Evolutionary conservation across 805 yeast genomes (phyloP), one percentile per base, ranked within the genome.

Genomic region (Metschnikowia amazonensis): DNA sequence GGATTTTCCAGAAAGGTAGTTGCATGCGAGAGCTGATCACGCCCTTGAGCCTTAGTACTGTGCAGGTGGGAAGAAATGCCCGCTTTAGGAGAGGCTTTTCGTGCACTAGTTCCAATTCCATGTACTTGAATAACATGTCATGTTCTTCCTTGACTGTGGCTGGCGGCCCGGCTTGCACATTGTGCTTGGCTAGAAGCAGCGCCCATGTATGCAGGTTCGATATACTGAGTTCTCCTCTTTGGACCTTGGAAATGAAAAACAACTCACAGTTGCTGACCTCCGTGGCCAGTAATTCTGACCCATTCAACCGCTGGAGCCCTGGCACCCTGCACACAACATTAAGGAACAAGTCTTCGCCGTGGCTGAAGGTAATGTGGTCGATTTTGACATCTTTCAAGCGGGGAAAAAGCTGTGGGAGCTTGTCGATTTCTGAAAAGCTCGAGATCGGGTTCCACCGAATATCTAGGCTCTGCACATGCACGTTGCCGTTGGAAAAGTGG

Each of bases 261-360:
- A 86, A 59, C 59, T 89, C 96, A 1, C 86, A 84, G 51, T 82
- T 85, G 5, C 47, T 52, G 14, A 89, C 69, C 40, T 81, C 85
- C 1, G 63, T 70, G 0, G 36, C 45, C 2, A 66, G 57, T 7
- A 87, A 64, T 0, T 30, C 42, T 0, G 81, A 72, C 1, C 96
- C 95, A 56, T 89, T 81, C 11, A 89, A 62, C 20, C 42, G 29
- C 14, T 28, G 24, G 21, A 39, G 42, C 28, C 42, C 42, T 2
- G 44, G 48, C 5, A 69, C 62, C 21, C 86, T 63, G 1, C 81
- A 82, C 16, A 84, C 70, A 2, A 77, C 51, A 35, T 67, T 51
- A 3, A 64, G 29, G n/a, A 66, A 50, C 60, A 60, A 60, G 25
- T 62, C 69, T n/a, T 69, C 72, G 10, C 42, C 42, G 16, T 17